Conservation (phyloP, 2,329 filamentous ascomycete genomes). For the Penicillium sp. region DNA sequence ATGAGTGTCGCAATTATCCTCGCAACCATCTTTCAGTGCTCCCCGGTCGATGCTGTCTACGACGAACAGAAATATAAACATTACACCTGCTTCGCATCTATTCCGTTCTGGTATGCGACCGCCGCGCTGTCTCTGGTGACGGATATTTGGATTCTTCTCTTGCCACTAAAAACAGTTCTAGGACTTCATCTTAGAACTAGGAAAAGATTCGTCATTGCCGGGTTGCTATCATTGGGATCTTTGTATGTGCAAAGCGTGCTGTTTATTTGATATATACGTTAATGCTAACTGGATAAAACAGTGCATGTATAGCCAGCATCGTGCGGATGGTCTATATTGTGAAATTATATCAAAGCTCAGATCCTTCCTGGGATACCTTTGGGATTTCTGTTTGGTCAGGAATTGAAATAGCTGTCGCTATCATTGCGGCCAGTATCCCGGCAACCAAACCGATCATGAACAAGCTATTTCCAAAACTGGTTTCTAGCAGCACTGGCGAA, state of each 20-base stretch:
- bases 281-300: conserved; percentile 2
- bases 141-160: conserved; percentile 13
- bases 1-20: conserved; percentile 14
- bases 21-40: conserved; percentile 13
- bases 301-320: conserved; percentile 14
- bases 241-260: not conserved
- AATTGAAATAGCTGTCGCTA: conserved; percentile 3
- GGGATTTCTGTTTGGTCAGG: conserved; percentile 11
- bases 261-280: not conserved
- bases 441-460: not conserved
- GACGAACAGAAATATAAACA: not conserved
- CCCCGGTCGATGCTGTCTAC: not conserved
- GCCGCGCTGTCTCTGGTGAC: conserved; percentile 10
- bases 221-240: not conserved
- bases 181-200: not conserved
- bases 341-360: conserved; percentile 11
- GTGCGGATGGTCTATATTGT: conserved; percentile 15
- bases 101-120: conserved; percentile 12
- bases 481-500: not conserved
- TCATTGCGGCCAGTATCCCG: conserved; percentile 1
- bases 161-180: conserved; percentile 6
- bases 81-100: not conserved
- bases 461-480: not conserved
- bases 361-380: conserved; percentile 13
- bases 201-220: not conserved